These are phyloP conservation scores for Tylopilus vinaceipallidus DNA, from an alignment of 768 basidiomycete species.

Conservation along the genomic window DNA sequence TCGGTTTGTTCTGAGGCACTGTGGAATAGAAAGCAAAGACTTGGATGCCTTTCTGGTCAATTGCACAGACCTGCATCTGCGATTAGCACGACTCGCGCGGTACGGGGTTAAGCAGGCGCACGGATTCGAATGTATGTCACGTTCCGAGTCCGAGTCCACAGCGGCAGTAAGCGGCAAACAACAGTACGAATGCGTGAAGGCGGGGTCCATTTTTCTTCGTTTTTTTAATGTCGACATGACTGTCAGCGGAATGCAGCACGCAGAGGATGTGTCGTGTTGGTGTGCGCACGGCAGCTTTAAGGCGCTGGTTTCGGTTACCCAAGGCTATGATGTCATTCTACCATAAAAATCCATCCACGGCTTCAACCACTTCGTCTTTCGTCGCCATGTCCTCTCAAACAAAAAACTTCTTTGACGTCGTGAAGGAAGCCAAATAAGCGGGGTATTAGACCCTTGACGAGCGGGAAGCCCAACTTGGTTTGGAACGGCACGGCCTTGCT, in stretches of 20 bases:
- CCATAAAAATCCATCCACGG: background rate
- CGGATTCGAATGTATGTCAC: background rate
- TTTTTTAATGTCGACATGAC: constrained; percentile 1
- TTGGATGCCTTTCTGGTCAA: background rate
- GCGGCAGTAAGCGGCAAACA: background rate
- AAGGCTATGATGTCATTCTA: background rate
- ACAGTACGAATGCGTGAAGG: background rate
- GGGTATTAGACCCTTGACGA: background rate
- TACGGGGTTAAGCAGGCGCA: background rate
- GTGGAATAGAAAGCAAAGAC: background rate
- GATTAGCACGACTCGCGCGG: constrained; percentile 1
- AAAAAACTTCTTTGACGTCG: background rate
- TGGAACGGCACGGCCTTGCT: too few relatives aligned
- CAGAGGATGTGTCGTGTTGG: background rate
- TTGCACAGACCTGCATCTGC: background rate
- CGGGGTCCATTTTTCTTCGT: background rate
- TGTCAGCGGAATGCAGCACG: too few relatives aligned
- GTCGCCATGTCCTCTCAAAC: background rate
- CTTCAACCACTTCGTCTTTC: background rate
- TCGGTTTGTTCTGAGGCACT: background rate
- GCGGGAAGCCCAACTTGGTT: background rate
- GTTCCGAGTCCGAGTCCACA: background rate
- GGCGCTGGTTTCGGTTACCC: constrained; percentile 1
- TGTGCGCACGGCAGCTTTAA: too few relatives aligned
- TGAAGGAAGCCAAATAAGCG: background rate